A percentile compares a stretch with the other conserved stretches of the same genome.
These are phyloP conservation scores for Euphrasia confusa DNA, from an alignment of 257 asterid genomes.

Conservation along the genomic window DNA sequence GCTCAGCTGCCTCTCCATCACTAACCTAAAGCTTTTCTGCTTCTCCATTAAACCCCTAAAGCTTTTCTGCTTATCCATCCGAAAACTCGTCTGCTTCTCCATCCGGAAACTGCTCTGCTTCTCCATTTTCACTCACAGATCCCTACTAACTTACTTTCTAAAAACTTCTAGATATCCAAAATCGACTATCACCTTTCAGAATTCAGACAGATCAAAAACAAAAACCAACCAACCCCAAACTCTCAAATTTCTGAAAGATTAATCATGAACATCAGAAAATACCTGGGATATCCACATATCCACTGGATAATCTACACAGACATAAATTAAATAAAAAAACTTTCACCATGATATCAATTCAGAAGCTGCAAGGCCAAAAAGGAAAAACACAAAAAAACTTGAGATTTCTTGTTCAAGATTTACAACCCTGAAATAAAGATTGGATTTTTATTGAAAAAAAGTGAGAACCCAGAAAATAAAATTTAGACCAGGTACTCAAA, in stretches of 20 bases:
- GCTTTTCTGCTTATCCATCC: slow-evolving; percentile 86
- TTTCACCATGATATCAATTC: too few species aligned
- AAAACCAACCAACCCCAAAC: neutral
- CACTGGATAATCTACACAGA: too few species aligned
- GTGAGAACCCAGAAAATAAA: slow-evolving; percentile 25
- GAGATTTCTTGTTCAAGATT: slow-evolving; percentile 24
- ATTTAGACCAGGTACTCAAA: slow-evolving; percentile 21
- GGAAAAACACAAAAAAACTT: slow-evolving; percentile 28
- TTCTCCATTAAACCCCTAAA: slow-evolving; percentile 88
- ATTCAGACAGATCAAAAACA: slow-evolving; percentile 17
- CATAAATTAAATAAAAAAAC: too few species aligned
- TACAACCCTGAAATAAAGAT: slow-evolving; percentile 23
- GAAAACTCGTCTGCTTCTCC: slow-evolving; percentile 75
- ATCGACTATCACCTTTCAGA: slow-evolving; percentile 20
- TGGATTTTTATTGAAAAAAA: slow-evolving; percentile 17
- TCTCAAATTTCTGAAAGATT: slow-evolving; percentile 19
- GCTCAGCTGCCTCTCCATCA: slow-evolving; percentile 87
- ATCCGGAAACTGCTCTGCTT: slow-evolving; percentile 56
- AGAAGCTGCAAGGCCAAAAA: slow-evolving; percentile 1
- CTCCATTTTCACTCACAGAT: slow-evolving; percentile 42
- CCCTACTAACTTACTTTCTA: slow-evolving; percentile 1
- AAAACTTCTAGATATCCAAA: slow-evolving; percentile 8
- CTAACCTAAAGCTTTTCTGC: slow-evolving; percentile 89
- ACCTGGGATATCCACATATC: neutral
- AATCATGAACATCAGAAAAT: slow-evolving; percentile 4